These are phyloP conservation scores for Aureobasidium pullulans DNA, from an alignment of 2,329 filamentous ascomycete species.

Conservation along the genomic window DNA sequence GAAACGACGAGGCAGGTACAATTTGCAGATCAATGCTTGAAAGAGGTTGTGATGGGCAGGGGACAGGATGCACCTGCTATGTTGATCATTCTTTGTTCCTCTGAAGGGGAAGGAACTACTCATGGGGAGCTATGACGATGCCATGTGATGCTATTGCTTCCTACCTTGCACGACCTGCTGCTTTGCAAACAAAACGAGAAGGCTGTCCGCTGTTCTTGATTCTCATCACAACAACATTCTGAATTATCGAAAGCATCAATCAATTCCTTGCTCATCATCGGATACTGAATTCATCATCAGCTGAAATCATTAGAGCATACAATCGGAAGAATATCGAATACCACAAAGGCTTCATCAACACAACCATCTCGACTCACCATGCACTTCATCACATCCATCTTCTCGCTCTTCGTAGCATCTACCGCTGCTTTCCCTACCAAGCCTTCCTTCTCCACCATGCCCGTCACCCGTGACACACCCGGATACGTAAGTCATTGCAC, in stretches of 20 bases:
- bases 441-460: neutral
- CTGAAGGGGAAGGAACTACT: neutral
- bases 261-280: neutral
- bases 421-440: constrained; percentile 10
- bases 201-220: neutral
- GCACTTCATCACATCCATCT: constrained; percentile 2
- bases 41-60: constrained; percentile 7
- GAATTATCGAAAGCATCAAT: neutral
- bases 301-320: neutral
- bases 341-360: neutral
- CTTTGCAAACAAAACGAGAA: neutral
- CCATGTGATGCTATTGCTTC: neutral
- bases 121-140: neutral
- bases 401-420: constrained; percentile 10
- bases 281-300: neutral
- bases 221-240: neutral
- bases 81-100: neutral
- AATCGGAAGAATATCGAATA: neutral
- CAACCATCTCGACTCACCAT: constrained; percentile 1
- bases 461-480: neutral
- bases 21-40: neutral
- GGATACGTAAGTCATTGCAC: neutral
- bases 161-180: constrained; percentile 2
- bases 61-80: neutral
- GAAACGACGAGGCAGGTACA: constrained; percentile 4